Conservation (phyloP, 495 filamentous ascomycete species). For the Immersiella caudata region DNA sequence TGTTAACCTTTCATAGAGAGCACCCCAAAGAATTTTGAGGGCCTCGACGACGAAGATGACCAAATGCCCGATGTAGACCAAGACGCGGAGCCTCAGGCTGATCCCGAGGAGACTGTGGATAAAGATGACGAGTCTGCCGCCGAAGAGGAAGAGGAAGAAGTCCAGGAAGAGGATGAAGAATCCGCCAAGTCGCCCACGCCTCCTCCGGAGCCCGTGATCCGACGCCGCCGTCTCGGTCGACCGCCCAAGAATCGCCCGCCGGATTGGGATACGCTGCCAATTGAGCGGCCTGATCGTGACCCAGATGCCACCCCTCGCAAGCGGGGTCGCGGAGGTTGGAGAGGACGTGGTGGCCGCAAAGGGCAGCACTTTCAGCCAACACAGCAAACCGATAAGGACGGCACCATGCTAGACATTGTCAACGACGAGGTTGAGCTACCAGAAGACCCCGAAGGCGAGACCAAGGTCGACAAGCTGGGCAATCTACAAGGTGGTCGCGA, state of each 20-base stretch:
- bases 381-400: conserved; percentile 89
- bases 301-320: conserved; percentile 61
- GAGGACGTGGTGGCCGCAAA: conserved; percentile 69
- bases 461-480: conserved; percentile 88
- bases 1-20: conserved; percentile 44
- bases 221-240: conserved; percentile 79
- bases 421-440: conserved; percentile 90
- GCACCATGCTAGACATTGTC: conserved; percentile 86
- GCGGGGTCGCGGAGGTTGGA: conserved; percentile 69
- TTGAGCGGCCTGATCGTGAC: conserved; percentile 59
- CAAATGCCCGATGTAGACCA: conserved; percentile 53
- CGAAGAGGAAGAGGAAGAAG: conserved; percentile 41
- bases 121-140: conserved; percentile 46
- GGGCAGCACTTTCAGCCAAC: conserved; percentile 71
- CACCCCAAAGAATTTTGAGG: conserved; percentile 52
- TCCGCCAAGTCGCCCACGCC: conserved; percentile 52
- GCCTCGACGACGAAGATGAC: conserved; percentile 54
- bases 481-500: conserved; percentile 79
- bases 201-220: conserved; percentile 61
- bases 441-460: conserved; percentile 84
- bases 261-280: conserved; percentile 66
- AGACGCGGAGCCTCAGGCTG: conserved; percentile 39
- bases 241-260: conserved; percentile 82
- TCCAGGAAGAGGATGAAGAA: conserved; percentile 47
- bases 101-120: conserved; percentile 31